Evolutionary conservation across 805 yeast genomes (phyloP).

Genomic region (Hanseniaspora meyeri): DNA sequence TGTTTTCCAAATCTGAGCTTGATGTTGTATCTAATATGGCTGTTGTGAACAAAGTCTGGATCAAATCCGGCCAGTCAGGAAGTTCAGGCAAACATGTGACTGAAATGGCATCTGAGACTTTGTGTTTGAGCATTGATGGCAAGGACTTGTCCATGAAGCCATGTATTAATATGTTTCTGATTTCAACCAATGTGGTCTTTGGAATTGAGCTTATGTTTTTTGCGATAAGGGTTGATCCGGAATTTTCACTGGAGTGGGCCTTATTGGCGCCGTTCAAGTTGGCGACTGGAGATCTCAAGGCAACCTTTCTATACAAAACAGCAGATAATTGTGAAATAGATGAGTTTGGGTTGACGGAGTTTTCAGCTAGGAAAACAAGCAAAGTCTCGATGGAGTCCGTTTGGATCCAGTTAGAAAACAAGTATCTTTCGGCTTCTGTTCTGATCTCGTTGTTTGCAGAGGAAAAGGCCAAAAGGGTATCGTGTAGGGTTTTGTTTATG

Average conservation of each 20-base stretch:
- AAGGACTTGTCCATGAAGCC: slow-evolving; percentile 64
- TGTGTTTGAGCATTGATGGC: slow-evolving; percentile 66
- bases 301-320: slow-evolving; percentile 77
- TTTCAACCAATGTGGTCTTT: slow-evolving; percentile 44
- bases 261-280: background rate
- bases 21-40: slow-evolving; percentile 25
- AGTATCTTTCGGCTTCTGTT: slow-evolving; percentile 59
- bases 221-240: slow-evolving; percentile 50
- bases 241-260: slow-evolving; percentile 15
- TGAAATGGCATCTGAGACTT: slow-evolving; percentile 84
- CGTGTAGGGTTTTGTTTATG: slow-evolving; percentile 39
- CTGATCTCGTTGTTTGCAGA: slow-evolving; percentile 70
- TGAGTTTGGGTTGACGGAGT: slow-evolving; percentile 51
- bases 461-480: slow-evolving; percentile 53
- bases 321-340: slow-evolving; percentile 63
- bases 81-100: slow-evolving; percentile 69
- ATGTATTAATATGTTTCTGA: slow-evolving; percentile 51
- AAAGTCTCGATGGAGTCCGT: slow-evolving; percentile 55
- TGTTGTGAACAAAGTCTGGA: slow-evolving; percentile 64
- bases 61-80: slow-evolving; percentile 62
- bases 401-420: slow-evolving; percentile 67
- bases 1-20: background rate
- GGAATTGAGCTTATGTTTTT: slow-evolving; percentile 65
- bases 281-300: slow-evolving; percentile 59
- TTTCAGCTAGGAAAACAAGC: slow-evolving; percentile 68